Conservation (phyloP, 345 rosid species). For the Diplotaxis tenuifolia region DNA sequence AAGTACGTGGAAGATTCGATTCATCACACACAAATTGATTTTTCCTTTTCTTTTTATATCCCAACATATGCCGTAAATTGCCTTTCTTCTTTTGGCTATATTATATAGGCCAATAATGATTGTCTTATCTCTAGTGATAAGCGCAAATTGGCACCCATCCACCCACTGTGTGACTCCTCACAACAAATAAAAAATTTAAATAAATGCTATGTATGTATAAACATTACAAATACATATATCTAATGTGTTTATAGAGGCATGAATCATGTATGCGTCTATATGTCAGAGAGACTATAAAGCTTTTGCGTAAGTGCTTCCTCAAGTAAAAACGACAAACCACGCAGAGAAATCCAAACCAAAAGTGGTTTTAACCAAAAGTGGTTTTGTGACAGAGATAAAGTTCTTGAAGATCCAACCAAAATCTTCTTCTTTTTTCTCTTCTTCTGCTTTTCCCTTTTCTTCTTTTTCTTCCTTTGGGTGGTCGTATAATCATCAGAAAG, state of each 20-base stretch:
- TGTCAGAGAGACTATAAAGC: conserved; percentile 27
- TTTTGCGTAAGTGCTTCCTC: conserved; percentile 8
- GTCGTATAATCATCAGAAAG: conserved; percentile 4
- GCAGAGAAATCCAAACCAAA: conserved; percentile 24
- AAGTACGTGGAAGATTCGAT: too few relatives aligned
- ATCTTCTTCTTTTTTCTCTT: not conserved
- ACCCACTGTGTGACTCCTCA: conserved; percentile 21
- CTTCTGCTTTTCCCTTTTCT: not conserved
- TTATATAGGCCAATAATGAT: conserved; percentile 29
- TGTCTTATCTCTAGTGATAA: conserved; percentile 34
- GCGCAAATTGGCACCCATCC: conserved; percentile 32
- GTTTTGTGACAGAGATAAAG: conserved; percentile 17
- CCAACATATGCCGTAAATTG: conserved; percentile 20
- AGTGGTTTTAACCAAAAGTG: conserved; percentile 14
- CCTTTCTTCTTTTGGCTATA: not conserved
- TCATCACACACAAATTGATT: too few relatives aligned
- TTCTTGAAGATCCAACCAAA: conserved; percentile 26
- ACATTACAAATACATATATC: not conserved
- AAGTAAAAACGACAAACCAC: conserved; percentile 22
- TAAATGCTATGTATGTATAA: not conserved
- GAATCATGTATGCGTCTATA: not conserved
- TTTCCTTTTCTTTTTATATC: not conserved
- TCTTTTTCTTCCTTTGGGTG: not conserved
- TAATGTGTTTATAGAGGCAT: conserved; percentile 8
- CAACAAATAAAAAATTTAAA: conserved; percentile 7